Conservation (phyloP, 148 eudicot species). For the Diospyros lotus region DNA sequence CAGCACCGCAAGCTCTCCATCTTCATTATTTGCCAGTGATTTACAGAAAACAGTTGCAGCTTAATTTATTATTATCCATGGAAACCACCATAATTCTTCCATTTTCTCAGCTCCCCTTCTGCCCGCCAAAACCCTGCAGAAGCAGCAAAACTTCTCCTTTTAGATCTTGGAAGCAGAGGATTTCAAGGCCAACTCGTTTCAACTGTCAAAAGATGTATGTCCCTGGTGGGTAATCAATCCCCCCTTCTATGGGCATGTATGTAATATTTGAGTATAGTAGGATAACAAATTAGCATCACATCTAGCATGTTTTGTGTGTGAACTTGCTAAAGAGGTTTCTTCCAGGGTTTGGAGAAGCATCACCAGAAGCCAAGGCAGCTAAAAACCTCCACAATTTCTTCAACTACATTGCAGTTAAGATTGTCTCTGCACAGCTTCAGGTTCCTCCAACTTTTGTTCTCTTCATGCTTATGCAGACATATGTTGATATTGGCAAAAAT, state of each 20-base stretch:
- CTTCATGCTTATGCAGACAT: neutral
- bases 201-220: conserved; percentile 89
- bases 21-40: conserved; percentile 13
- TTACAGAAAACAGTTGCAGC: conserved; percentile 3
- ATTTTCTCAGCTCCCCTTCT: conserved; percentile 34
- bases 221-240: conserved; percentile 53
- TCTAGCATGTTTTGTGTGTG: neutral
- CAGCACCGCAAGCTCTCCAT: too few species aligned
- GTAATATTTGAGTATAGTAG: too few species aligned
- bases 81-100: conserved; percentile 46
- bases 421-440: neutral
- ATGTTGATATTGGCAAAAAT: neutral
- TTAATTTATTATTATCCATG: conserved; percentile 35
- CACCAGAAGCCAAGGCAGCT: conserved; percentile 92
- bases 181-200: conserved; percentile 27
- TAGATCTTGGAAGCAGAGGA: conserved; percentile 37
- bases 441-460: neutral
- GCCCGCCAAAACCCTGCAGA: conserved; percentile 30
- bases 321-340: neutral
- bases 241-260: neutral
- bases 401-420: neutral
- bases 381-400: conserved; percentile 5
- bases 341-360: conserved; percentile 88
- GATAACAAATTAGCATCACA: neutral
- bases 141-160: conserved; percentile 21